These are phyloP conservation scores for Hypsizygus ulmarius DNA, from an alignment of 1,284 basidiomycete genomes.

Conservation along the genomic window DNA sequence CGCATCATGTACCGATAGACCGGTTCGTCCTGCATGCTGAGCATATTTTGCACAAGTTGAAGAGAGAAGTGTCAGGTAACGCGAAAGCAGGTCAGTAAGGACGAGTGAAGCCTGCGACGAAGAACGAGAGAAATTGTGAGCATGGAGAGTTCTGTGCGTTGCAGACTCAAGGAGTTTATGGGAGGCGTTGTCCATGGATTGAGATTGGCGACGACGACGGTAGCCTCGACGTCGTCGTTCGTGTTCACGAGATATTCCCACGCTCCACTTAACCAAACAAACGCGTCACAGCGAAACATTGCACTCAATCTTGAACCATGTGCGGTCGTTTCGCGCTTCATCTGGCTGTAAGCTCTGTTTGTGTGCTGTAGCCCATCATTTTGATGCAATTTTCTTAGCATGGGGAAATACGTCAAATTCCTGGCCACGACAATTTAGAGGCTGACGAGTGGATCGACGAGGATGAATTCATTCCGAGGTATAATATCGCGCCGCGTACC, in stretches of 20 bases:
- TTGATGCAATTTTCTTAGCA: constrained; percentile 20
- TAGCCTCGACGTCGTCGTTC: constrained; percentile 13
- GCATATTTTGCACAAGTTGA: constrained; percentile 67
- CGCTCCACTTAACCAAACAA: constrained; percentile 1
- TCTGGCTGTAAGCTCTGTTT: constrained; percentile 38
- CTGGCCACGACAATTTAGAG: constrained; percentile 32
- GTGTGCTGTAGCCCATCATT: not conserved
- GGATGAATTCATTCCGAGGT: constrained; percentile 56
- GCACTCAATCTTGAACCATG: constrained; percentile 36
- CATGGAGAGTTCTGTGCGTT: constrained; percentile 67
- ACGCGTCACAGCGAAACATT: constrained; percentile 8
- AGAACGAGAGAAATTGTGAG: constrained; percentile 69
- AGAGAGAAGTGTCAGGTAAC: constrained; percentile 63
- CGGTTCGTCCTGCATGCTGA: constrained; percentile 63
- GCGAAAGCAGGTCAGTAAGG: constrained; percentile 68
- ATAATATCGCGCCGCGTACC: constrained; percentile 72
- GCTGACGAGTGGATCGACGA: constrained; percentile 63
- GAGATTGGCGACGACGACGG: constrained; percentile 17
- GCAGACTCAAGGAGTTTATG: constrained; percentile 60
- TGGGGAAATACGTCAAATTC: constrained; percentile 29
- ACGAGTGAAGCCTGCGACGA: constrained; percentile 66
- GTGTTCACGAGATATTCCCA: constrained; percentile 15
- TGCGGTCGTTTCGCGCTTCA: constrained; percentile 65
- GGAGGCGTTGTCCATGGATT: constrained; percentile 41
- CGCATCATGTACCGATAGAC: constrained; percentile 55